Conservation (phyloP, 2,329 filamentous ascomycete species). For the Epichloe festucae region DNA sequence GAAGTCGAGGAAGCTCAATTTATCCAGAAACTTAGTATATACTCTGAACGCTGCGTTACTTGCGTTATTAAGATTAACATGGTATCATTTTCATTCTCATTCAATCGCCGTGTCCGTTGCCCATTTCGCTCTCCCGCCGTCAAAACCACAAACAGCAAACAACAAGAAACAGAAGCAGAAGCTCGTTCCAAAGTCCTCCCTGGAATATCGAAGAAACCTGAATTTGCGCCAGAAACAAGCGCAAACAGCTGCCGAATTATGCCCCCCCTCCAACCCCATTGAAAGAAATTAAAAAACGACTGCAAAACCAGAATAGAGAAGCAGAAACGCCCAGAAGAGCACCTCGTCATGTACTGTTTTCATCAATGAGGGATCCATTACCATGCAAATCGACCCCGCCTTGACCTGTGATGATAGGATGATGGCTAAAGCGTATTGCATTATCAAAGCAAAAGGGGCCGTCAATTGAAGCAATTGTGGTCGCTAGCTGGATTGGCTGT, state of each 20-base stretch:
- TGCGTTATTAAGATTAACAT: background rate
- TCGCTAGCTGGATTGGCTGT: background rate
- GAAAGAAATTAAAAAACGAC: no score
- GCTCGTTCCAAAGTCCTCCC: background rate
- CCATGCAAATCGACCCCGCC: background rate
- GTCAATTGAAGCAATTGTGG: background rate
- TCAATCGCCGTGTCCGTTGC: constrained; percentile 1
- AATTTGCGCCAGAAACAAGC: background rate
- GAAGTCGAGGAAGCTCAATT: no score
- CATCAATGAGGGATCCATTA: background rate
- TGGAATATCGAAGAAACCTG: background rate
- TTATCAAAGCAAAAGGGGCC: background rate
- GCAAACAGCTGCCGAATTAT: background rate
- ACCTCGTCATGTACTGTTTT: background rate
- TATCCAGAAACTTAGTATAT: background rate
- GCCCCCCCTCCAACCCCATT: no score
- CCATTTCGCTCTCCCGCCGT: background rate
- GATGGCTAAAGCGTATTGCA: background rate
- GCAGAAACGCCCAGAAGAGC: background rate
- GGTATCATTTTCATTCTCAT: constrained; percentile 4
- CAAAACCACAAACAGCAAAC: background rate
- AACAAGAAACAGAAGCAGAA: background rate
- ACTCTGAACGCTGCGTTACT: background rate
- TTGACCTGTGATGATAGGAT: background rate
- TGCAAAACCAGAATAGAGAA: background rate